These are phyloP conservation scores for Mycena venus DNA, from an alignment of 768 basidiomycete genomes.

Conservation along the genomic window DNA sequence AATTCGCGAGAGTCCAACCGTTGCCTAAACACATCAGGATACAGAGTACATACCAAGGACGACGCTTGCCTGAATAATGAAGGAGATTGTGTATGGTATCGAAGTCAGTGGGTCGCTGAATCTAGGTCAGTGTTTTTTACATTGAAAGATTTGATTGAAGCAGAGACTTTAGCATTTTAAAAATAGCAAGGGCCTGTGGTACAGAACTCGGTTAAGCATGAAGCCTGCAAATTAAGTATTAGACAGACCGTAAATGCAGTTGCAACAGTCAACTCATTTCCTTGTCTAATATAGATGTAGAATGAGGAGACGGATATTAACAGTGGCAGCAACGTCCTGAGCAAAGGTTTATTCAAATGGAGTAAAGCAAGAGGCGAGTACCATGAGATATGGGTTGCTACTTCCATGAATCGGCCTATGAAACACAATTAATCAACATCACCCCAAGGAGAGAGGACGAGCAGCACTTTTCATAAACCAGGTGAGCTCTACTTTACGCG, in stretches of 20 bases:
- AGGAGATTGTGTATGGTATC: not conserved
- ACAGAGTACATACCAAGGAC: not conserved
- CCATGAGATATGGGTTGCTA: not conserved
- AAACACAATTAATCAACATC: not conserved
- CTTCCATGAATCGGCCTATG: not conserved
- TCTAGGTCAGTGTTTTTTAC: not conserved
- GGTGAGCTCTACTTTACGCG: slow-evolving; percentile 76
- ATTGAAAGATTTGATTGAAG: not conserved
- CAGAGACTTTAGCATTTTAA: slow-evolving; percentile 57
- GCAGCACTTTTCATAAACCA: slow-evolving; percentile 79
- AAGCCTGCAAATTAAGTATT: not conserved
- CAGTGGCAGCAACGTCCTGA: slow-evolving; percentile 68
- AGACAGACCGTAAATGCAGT: slow-evolving; percentile 79
- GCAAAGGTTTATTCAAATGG: not conserved
- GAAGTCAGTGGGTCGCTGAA: not conserved
- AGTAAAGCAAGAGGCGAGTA: no score
- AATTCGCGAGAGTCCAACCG: slow-evolving; percentile 77
- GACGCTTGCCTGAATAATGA: not conserved
- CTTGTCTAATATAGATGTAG: slow-evolving; percentile 77
- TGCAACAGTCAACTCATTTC: slow-evolving; percentile 81
- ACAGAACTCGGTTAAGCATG: not conserved
- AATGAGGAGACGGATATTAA: slow-evolving; percentile 88
- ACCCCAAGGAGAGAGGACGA: not conserved
- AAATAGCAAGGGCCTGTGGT: slow-evolving; percentile 80
- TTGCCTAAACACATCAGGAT: slow-evolving; percentile 50